Base-by-base conservation (phyloP, 148 eudicot species). In the Rhododendron ferrugineum region DNA sequence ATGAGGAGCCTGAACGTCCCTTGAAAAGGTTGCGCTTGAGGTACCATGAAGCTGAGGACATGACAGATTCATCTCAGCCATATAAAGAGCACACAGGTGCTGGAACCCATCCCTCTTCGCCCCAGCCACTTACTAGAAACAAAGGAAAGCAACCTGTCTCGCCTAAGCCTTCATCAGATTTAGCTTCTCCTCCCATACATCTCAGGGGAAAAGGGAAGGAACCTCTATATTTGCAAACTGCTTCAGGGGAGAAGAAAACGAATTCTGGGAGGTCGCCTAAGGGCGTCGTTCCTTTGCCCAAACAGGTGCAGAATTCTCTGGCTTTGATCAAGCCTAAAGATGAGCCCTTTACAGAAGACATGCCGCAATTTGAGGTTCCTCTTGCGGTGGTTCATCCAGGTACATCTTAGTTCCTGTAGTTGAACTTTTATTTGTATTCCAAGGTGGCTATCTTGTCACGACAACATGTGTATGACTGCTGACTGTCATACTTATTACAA, bases 351-450 rank as follows among this genome's bases (percentile, higher is more conserved):
- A 90, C 91, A 22, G 96, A 92, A 84, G 93, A 89, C 42, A 68
- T 85, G 88, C 85, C 88, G 15, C 82, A 87, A 18, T n/a, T 85
- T 66, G 92, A 87, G 89, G 62, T 81, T 83, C 95, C 95, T 42
- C 90, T 94, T 86, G 93, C 94, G 23, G 90, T 89, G n/a, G 83
- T 91, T 74, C 92, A 52, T 86, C 96, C 98, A 75, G 98, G 96
- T 97, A 89, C 66, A 70, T 81, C 42, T 82, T 18, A 37, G 82
- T 56, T 58, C 60, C 34, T 52, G 15, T n/a, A 28, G 30, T 40
- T 60, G 74, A 40, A 60, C 60, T 73, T 23, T 40, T 40, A 14
- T 49, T 54, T 26, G 30, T 86, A 13, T 11, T 60, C 74, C 40
- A 22, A 37, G 73, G 50, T 60, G 42, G 49, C 44, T 11, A 11